Evolutionary conservation across 2,329 filamentous ascomycete genomes (phyloP).

Genomic region (Escovopsis weberi): DNA sequence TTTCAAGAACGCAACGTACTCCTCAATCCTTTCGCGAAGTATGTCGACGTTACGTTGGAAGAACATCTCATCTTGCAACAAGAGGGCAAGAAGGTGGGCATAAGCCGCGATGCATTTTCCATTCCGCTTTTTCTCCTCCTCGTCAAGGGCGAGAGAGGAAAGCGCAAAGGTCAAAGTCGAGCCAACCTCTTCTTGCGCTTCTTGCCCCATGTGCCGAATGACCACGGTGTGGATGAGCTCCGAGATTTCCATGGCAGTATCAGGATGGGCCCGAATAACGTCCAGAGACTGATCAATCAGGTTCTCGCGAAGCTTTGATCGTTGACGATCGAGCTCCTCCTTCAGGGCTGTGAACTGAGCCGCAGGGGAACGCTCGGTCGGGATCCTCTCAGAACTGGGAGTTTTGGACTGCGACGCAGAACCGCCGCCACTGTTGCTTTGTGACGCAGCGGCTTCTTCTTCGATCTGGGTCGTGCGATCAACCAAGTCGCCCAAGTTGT

Average conservation of each 20-base stretch:
- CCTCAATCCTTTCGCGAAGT: constrained; percentile 61
- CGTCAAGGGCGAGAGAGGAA: constrained; percentile 49
- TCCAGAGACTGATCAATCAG: constrained; percentile 85
- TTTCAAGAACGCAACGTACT: constrained; percentile 67
- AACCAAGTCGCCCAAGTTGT: constrained; percentile 16
- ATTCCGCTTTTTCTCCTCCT: constrained; percentile 50
- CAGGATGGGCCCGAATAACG: constrained; percentile 74
- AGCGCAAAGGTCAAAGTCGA: constrained; percentile 73
- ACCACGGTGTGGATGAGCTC: constrained; percentile 70
- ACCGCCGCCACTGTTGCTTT: constrained; percentile 4
- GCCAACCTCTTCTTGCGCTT: constrained; percentile 56
- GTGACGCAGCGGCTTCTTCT: constrained; percentile 9
- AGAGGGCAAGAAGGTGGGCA: constrained; percentile 76
- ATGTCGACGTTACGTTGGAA: constrained; percentile 62
- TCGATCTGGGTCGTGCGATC: constrained; percentile 10
- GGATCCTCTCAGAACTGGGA: constrained; percentile 5
- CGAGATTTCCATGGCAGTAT: constrained; percentile 78
- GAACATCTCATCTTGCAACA: constrained; percentile 71
- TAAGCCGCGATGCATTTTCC: constrained; percentile 63
- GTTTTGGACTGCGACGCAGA: constrained; percentile 7
- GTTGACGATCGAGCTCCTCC: constrained; percentile 66
- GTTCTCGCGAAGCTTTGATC: constrained; percentile 56
- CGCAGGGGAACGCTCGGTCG: constrained; percentile 7
- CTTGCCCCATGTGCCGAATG: constrained; percentile 39
- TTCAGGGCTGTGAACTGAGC: constrained; percentile 28